phyloP scores from a whole-genome alignment of 2,329 filamentous ascomycete genomes.

The Cladosporium sp. region DNA sequence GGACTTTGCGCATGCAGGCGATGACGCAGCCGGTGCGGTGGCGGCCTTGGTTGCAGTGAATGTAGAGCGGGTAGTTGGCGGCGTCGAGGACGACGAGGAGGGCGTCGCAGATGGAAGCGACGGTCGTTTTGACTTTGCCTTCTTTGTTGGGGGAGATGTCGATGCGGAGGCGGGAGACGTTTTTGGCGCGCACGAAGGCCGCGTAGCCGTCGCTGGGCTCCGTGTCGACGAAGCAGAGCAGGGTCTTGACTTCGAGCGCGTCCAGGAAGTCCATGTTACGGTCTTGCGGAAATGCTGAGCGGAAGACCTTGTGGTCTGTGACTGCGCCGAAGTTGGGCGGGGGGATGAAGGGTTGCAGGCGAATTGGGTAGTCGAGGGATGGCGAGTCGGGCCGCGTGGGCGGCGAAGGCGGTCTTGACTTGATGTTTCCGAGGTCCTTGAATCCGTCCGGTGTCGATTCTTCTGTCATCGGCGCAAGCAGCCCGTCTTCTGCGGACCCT shows the following conservation, averaged over 20 bases:
- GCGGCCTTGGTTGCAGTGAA: constrained; percentile 94
- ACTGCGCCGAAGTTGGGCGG: constrained; percentile 74
- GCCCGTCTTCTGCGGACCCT: neutral
- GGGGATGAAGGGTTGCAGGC: constrained; percentile 35
- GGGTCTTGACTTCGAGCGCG: constrained; percentile 65
- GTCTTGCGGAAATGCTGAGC: constrained; percentile 70
- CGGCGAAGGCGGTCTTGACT: constrained; percentile 23
- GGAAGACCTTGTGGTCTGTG: constrained; percentile 64
- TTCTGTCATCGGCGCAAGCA: neutral
- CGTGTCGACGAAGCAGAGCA: constrained; percentile 58
- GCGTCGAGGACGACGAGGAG: constrained; percentile 65
- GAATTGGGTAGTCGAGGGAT: constrained; percentile 21
- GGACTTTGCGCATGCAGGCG: constrained; percentile 67
- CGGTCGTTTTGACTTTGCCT: constrained; percentile 53
- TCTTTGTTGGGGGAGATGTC: constrained; percentile 87
- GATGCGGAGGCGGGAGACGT: constrained; percentile 68
- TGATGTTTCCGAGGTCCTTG: constrained; percentile 8
- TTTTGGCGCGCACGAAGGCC: constrained; percentile 58
- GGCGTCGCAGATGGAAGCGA: constrained; percentile 62
- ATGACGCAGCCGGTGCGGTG: constrained; percentile 90
- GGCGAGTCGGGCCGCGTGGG: constrained; percentile 16
- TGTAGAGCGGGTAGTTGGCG: constrained; percentile 69
- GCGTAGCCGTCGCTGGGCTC: constrained; percentile 43
- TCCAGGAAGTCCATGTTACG: constrained; percentile 66
- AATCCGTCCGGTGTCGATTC: neutral